Conservation (phyloP, 176 grass and related monocot genomes). For the Stipa capillata region DNA sequence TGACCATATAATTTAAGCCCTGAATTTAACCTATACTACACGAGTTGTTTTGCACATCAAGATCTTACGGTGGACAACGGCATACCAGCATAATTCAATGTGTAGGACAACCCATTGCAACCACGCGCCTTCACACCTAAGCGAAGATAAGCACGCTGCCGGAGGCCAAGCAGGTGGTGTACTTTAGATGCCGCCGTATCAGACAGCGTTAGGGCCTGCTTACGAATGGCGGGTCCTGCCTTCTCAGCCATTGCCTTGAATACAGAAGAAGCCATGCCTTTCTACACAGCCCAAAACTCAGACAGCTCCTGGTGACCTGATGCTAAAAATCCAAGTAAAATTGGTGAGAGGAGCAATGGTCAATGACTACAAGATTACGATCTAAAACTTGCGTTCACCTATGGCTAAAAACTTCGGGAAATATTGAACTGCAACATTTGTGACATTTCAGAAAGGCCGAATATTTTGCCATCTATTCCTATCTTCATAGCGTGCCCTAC, state of each 20-base stretch:
- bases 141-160: constrained; percentile 43
- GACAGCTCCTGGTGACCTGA: not conserved
- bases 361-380: not conserved
- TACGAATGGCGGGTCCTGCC: constrained; percentile 25
- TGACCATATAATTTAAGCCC: not conserved
- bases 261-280: constrained; percentile 20
- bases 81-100: constrained; percentile 54
- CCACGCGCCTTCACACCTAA: constrained; percentile 57
- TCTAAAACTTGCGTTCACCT: not conserved
- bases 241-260: constrained; percentile 45
- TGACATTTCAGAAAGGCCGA: not conserved
- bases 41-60: not conserved
- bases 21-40: not conserved
- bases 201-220: constrained; percentile 46
- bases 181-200: constrained; percentile 40
- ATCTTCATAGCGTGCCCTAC: not conserved
- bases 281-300: not conserved
- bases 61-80: not conserved
- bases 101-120: constrained; percentile 71
- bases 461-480: not conserved
- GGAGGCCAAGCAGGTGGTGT: constrained; percentile 34
- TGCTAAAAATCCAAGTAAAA: not conserved
- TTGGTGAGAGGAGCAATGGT: not conserved
- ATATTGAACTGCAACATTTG: not conserved
- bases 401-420: not conserved